Percentiles rank a stretch among this genome's conserved stretches.
Conservation (phyloP, 164 flowering plant genomes). For the Echeveria elegans region DNA sequence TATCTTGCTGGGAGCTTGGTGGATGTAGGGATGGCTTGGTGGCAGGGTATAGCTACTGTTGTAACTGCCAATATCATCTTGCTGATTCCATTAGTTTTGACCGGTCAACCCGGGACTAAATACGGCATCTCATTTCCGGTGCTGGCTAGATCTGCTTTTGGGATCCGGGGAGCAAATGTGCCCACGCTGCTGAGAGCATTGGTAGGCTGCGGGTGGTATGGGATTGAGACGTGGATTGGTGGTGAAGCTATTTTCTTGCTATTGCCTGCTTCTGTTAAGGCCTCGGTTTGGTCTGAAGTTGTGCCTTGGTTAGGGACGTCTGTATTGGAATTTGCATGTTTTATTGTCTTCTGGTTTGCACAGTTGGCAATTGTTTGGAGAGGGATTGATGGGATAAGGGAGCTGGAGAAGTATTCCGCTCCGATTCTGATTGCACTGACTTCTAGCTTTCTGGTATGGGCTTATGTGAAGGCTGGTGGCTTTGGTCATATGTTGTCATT, state of each 20-base stretch:
- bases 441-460: slow-evolving; percentile 53
- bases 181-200: slow-evolving; percentile 70
- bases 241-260: slow-evolving; percentile 81
- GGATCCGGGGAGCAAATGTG: slow-evolving; percentile 72
- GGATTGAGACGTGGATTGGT: slow-evolving; percentile 91
- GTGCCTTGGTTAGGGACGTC: slow-evolving; percentile 86
- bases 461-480: slow-evolving; percentile 74
- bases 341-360: slow-evolving; percentile 62
- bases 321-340: slow-evolving; percentile 68
- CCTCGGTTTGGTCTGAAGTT: slow-evolving; percentile 20
- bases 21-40: slow-evolving; percentile 97
- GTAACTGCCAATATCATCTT: slow-evolving; percentile 67
- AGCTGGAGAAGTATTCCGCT: slow-evolving; percentile 77
- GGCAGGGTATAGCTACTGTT: slow-evolving; percentile 85
- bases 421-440: slow-evolving; percentile 60
- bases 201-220: slow-evolving; percentile 94
- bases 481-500: slow-evolving; percentile 61
- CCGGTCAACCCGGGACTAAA: slow-evolving; percentile 73
- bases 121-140: slow-evolving; percentile 87
- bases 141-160: slow-evolving; percentile 70
- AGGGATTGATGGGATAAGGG: slow-evolving; percentile 76
- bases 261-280: slow-evolving; percentile 39
- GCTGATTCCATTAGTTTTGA: slow-evolving; percentile 52
- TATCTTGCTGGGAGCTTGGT: slow-evolving; percentile 90
- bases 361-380: slow-evolving; percentile 52